Evolutionary conservation across 2,329 filamentous ascomycete species (phyloP), one percentile per base, ranked within the genome.

Genomic region (Fusarium sp.): DNA sequence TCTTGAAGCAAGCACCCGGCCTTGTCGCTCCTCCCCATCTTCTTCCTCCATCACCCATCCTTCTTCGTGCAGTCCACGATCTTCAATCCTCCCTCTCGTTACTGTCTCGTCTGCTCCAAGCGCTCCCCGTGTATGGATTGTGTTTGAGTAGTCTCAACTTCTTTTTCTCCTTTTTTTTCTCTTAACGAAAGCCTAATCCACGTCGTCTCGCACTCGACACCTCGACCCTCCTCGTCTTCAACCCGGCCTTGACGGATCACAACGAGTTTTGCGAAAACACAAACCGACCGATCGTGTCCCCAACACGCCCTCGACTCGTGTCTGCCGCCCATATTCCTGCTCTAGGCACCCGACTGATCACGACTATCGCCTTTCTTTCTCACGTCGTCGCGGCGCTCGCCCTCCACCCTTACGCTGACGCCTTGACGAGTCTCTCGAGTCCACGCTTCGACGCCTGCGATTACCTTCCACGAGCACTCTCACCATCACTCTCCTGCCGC

Each of bases 11-110:
- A 76, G 75, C 78, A 76, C 77, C 79, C 78, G 71, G 73, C 72
- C 77, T 79, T 78, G 79, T 82, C 80, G 80, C 80, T 81, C 81
- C 78, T 83, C 80, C 80, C 80, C 78, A 77, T 81, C 77, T 75
- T 81, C 79, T 77, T 77, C 78, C 77, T 78, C 75, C 71, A 76
- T 77, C 75, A 74, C 78, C 80, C 77, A 79, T 78, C 79, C 76
- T 77, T 80, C 78, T 76, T 79, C 78, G 77, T 78, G 72, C 78
- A 73, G 71, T 79, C 79, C 78, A 80, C 78, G 79, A 82, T 80
- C 76, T 65, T 71, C 67, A 64, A 68, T 72, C 66, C 67, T 66
- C 65, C 66, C 57, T 74, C 72, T 70, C 66, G 57, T 68, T 74
- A 68, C 73, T 73, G 71, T 69, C 56, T 61, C 59, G 69, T 69